Conservation (phyloP, 192 early-diverging fungal species). For the Umbelopsis isabellina region DNA sequence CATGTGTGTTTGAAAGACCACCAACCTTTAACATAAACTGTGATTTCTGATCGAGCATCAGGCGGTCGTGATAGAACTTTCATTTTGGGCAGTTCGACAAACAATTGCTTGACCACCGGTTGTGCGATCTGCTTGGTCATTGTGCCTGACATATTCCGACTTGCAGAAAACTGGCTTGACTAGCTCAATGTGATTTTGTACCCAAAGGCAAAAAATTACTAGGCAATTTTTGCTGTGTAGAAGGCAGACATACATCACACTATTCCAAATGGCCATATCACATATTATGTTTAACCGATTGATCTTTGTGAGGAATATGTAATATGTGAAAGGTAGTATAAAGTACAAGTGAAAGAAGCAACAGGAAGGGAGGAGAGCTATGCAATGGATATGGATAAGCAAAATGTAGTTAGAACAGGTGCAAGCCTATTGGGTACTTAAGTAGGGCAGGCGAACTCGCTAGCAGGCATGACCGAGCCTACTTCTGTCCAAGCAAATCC, state of each 20-base stretch:
- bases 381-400: neutral
- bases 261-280: too few relatives aligned
- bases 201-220: too few relatives aligned
- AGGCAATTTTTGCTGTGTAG: too few relatives aligned
- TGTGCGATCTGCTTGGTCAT: conserved; percentile 14
- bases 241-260: too few relatives aligned
- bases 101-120: conserved; percentile 24
- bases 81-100: conserved; percentile 28
- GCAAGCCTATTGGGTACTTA: neutral
- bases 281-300: too few relatives aligned
- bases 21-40: conserved; percentile 42
- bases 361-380: neutral
- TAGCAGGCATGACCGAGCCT: conserved; percentile 13
- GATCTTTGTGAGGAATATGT: too few relatives aligned
- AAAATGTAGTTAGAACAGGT: neutral
- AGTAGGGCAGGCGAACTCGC: conserved; percentile 30
- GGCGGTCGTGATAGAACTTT: conserved; percentile 30
- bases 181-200: too few relatives aligned
- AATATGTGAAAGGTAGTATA: conserved; percentile 5
- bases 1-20: neutral
- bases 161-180: neutral
- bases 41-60: conserved; percentile 26
- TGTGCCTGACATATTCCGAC: neutral
- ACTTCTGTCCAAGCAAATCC: conserved; percentile 26
- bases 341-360: conserved; percentile 4